Percentiles rank a stretch among this genome's conserved stretches.
Evolutionary conservation across 2,329 filamentous ascomycete genomes (phyloP).

Genomic region (Aspergillus sp.): DNA sequence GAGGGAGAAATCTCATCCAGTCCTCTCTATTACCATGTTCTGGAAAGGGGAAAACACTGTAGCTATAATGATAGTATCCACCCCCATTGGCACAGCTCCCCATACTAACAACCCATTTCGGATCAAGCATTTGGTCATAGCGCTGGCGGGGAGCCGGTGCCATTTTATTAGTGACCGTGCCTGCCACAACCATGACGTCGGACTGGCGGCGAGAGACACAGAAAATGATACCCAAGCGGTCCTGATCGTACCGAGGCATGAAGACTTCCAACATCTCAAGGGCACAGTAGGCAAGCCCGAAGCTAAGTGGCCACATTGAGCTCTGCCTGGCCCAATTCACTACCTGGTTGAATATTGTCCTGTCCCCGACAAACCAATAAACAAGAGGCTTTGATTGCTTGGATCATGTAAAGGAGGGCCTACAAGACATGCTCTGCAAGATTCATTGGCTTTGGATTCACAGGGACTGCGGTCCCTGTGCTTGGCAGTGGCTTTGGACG

Average conservation of each 20-base stretch:
- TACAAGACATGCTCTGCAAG: too few species aligned
- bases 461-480: too few species aligned
- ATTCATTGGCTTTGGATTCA: too few species aligned
- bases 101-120: conserved; percentile 82
- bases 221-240: conserved; percentile 84
- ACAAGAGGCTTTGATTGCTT: too few species aligned
- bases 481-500: too few species aligned
- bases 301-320: conserved; percentile 88
- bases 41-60: too few species aligned
- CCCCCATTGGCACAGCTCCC: conserved; percentile 79
- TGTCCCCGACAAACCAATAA: too few species aligned
- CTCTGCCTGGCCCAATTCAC: conserved; percentile 84
- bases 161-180: conserved; percentile 95
- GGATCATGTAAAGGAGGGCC: too few species aligned
- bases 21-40: too few species aligned
- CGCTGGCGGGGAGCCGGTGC: conserved; percentile 81
- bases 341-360: conserved; percentile 58
- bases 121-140: conserved; percentile 95
- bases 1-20: too few species aligned
- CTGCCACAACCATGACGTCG: conserved; percentile 89
- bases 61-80: conserved; percentile 84
- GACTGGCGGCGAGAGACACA: conserved; percentile 79
- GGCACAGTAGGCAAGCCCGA: conserved; percentile 84
- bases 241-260: conserved; percentile 83
- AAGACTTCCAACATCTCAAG: conserved; percentile 94